Conservation (phyloP, 2,329 filamentous ascomycete genomes). For the Geosmithia morbida region DNA sequence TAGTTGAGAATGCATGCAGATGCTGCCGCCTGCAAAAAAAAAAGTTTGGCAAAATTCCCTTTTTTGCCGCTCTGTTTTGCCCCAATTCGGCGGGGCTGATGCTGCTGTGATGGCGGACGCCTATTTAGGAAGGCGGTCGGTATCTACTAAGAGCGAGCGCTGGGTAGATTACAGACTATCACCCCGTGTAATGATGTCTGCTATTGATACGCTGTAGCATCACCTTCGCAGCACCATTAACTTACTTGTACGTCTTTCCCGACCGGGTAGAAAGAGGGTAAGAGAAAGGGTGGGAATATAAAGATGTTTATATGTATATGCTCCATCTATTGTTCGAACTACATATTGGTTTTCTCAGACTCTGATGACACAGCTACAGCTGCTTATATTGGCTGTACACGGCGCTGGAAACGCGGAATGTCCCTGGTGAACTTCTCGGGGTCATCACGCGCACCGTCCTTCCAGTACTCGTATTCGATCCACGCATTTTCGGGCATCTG, state of each 20-base stretch:
- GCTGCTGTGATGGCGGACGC: neutral
- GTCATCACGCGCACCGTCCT: slow-evolving; percentile 23
- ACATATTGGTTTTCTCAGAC: neutral
- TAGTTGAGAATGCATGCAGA: neutral
- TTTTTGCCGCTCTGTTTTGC: slow-evolving; percentile 1
- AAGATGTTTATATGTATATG: neutral
- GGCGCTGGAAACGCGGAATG: slow-evolving; percentile 2
- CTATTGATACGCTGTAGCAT: too few relatives aligned
- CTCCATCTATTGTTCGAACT: neutral
- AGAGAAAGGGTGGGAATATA: neutral
- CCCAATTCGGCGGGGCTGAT: slow-evolving; percentile 1
- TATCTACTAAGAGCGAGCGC: neutral
- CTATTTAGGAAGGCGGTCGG: slow-evolving; percentile 1
- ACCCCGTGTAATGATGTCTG: too few relatives aligned
- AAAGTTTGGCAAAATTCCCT: neutral
- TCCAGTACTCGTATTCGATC: slow-evolving; percentile 54
- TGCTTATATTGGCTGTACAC: slow-evolving; percentile 1
- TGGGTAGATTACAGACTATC: too few relatives aligned
- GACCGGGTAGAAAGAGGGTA: too few relatives aligned
- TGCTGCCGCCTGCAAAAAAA: neutral
- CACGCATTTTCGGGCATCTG: slow-evolving; percentile 51
- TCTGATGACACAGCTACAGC: neutral
- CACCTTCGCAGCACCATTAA: too few relatives aligned
- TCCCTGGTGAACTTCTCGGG: slow-evolving; percentile 22
- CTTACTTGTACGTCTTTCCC: too few relatives aligned